These are phyloP conservation scores for Mycena sp. DNA, from an alignment of 1,284 basidiomycete species.

Conservation along the genomic window DNA sequence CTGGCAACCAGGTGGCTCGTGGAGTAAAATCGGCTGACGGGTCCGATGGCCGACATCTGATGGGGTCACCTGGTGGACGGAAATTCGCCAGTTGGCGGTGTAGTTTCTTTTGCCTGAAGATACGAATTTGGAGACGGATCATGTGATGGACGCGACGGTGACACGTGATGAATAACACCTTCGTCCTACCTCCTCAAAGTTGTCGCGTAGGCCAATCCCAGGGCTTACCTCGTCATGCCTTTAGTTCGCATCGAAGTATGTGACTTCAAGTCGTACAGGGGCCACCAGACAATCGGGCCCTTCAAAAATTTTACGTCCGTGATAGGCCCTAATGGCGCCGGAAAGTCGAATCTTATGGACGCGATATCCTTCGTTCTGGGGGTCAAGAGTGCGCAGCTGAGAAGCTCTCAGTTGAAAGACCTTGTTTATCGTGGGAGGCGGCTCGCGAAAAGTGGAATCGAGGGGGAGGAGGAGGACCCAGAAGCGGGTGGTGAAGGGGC, in stretches of 20 bases:
- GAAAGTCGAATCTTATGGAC: constrained; percentile 99
- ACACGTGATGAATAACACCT: too few species aligned
- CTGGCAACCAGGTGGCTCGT: too few species aligned
- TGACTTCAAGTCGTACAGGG: constrained; percentile 95
- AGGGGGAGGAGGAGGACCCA: constrained; percentile 59
- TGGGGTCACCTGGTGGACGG: too few species aligned
- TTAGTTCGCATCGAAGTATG: constrained; percentile 84
- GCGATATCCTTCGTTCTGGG: constrained; percentile 99
- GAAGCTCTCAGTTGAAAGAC: constrained; percentile 94
- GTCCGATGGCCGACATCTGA: too few species aligned
- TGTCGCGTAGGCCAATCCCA: too few species aligned
- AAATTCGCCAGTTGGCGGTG: too few species aligned
- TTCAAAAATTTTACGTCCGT: constrained; percentile 95
- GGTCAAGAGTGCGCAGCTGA: constrained; percentile 92
- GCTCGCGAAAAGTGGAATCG: constrained; percentile 64
- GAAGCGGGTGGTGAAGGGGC: constrained; percentile 56
- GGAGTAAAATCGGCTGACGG: too few species aligned
- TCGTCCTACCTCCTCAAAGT: too few species aligned
- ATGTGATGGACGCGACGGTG: too few species aligned
- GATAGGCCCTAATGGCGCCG: constrained; percentile 98
- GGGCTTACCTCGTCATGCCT: constrained; percentile 61
- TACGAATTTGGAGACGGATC: too few species aligned
- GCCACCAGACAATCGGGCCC: constrained; percentile 89
- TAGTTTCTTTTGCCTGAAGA: too few species aligned
- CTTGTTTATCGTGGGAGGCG: constrained; percentile 93